Evolutionary conservation across 73 alveolate genomes (phyloP).

Genomic region (Stentor coeruleus): DNA sequence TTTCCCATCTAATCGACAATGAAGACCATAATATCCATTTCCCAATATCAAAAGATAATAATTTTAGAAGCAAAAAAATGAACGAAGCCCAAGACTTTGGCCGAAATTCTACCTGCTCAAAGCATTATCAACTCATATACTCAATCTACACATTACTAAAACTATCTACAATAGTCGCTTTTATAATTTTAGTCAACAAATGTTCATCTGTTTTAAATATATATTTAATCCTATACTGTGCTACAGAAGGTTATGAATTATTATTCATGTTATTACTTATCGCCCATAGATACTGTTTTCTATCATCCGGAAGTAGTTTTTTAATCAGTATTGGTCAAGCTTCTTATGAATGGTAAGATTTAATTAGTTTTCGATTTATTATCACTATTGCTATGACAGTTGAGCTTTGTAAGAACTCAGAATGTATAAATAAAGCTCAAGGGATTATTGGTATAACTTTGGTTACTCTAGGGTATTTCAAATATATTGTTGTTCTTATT

Average conservation of each 20-base stretch:
- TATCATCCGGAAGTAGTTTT: neutral
- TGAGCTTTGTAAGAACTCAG: neutral
- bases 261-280: neutral
- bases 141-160: neutral
- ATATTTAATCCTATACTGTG: neutral
- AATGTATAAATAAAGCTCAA: neutral
- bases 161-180: neutral
- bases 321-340: neutral
- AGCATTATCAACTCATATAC: neutral
- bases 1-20: no score
- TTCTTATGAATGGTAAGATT: neutral
- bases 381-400: conserved; percentile 6
- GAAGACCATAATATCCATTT: no score
- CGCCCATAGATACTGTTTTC: neutral
- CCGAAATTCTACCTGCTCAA: no score
- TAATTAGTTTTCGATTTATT: conserved; percentile 7
- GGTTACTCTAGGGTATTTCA: neutral
- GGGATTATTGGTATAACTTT: neutral
- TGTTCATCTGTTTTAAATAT: neutral
- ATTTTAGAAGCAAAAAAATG: no score
- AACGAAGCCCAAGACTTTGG: no score
- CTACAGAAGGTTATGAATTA: conserved; percentile 13
- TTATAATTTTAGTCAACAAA: no score
- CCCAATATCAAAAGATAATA: no score
- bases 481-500: neutral